phyloP scores from a whole-genome alignment of 2,329 filamentous ascomycete species.

The Paracamarosporium sp. region DNA sequence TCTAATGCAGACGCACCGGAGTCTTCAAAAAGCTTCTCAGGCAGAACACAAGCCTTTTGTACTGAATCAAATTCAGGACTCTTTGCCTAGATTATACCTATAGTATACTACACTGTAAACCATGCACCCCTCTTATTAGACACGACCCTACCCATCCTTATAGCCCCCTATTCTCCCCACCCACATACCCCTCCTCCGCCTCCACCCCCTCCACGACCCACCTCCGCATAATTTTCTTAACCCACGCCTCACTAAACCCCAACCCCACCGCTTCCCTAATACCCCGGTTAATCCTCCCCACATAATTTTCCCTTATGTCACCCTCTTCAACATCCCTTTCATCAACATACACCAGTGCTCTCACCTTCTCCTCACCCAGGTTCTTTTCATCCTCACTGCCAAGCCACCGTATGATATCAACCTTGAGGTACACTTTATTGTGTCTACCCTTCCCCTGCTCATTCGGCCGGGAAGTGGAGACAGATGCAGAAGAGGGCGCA shows the following conservation, averaged over 20 bases:
- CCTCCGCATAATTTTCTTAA: background rate
- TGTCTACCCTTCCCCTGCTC: constrained; percentile 1
- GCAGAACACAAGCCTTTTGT: no score
- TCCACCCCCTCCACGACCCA: constrained; percentile 4
- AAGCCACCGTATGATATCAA: constrained; percentile 1
- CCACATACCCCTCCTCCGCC: constrained; percentile 9
- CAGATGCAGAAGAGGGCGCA: background rate
- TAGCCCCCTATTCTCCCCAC: constrained; percentile 4
- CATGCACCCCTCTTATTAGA: no score
- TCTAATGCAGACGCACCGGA: no score
- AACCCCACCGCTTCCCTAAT: constrained; percentile 4
- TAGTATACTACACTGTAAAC: no score
- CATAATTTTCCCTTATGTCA: background rate
- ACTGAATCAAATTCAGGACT: no score
- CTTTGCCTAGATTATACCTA: no score
- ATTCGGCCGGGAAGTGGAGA: background rate
- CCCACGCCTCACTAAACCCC: constrained; percentile 4
- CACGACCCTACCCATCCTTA: background rate
- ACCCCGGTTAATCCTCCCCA: constrained; percentile 2
- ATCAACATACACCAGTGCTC: constrained; percentile 1
- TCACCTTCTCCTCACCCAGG: background rate
- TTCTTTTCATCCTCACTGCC: no score
- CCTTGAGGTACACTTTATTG: constrained; percentile 6
- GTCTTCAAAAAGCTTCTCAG: no score
- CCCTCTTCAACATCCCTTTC: constrained; percentile 1